Evolutionary conservation across 371 early-diverging fungal genomes (phyloP).

Genomic region (Zancudomyces culisetae): DNA sequence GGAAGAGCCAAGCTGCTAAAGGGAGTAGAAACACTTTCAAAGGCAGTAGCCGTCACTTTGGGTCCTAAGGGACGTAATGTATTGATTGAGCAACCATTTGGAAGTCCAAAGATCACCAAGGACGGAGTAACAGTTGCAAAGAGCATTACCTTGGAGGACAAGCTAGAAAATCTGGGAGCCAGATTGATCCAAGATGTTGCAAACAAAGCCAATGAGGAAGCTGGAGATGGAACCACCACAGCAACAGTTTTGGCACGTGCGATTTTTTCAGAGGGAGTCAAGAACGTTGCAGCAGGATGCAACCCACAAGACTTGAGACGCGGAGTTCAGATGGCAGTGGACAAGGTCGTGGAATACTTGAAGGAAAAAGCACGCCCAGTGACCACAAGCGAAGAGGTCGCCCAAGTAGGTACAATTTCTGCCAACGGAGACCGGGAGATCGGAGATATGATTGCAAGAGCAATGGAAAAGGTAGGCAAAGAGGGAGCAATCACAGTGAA

Average conservation of each 20-base stretch:
- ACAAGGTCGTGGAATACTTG: conserved; percentile 69
- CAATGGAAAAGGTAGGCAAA: conserved; percentile 98
- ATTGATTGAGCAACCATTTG: conserved; percentile 91
- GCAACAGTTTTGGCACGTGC: conserved; percentile 95
- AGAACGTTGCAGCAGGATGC: conserved; percentile 96
- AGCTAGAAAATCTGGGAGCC: conserved; percentile 95
- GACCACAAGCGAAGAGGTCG: conserved; percentile 85
- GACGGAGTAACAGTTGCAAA: conserved; percentile 98
- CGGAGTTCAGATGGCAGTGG: conserved; percentile 86
- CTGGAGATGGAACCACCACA: conserved; percentile 98
- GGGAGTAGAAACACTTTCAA: conserved; percentile 91
- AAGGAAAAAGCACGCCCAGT: conserved; percentile 71
- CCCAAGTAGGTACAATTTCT: conserved; percentile 92
- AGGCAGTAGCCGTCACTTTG: conserved; percentile 92
- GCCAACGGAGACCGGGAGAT: conserved; percentile 95
- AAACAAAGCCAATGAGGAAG: conserved; percentile 95
- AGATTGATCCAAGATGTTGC: conserved; percentile 96
- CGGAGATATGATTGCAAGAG: conserved; percentile 85
- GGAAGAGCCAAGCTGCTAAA: conserved; percentile 77
- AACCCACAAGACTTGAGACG: conserved; percentile 95
- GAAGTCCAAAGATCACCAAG: conserved; percentile 97
- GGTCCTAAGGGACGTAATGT: conserved; percentile 97
- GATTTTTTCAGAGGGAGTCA: conserved; percentile 94
- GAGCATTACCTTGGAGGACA: conserved; percentile 83
- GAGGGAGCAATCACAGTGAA: conserved; percentile 97